Percentiles rank a stretch among this genome's conserved stretches.
Evolutionary conservation across 768 basidiomycete genomes (phyloP).

Genomic region (Hygrophorus russula): DNA sequence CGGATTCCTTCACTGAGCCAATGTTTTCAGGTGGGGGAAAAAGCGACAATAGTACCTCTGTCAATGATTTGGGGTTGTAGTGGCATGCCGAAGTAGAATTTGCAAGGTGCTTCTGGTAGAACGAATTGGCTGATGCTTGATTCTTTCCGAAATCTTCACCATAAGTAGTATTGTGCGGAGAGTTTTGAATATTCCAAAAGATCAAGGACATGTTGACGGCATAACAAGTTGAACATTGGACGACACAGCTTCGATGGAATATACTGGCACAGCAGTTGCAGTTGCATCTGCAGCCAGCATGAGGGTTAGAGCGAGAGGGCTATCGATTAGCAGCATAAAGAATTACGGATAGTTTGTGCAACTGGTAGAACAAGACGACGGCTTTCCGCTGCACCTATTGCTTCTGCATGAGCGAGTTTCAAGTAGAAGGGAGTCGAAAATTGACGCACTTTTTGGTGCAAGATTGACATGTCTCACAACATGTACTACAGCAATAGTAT

Average conservation of each 20-base stretch:
- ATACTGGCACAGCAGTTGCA: slow-evolving; percentile 10
- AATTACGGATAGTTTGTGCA: slow-evolving; percentile 6
- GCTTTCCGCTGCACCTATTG: background rate
- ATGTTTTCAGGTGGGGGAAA: background rate
- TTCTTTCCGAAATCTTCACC: slow-evolving; percentile 10
- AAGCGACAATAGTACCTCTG: slow-evolving; percentile 5
- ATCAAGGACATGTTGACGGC: slow-evolving; percentile 7
- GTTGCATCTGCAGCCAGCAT: slow-evolving; percentile 8
- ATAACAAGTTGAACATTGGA: slow-evolving; percentile 11
- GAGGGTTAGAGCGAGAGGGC: background rate
- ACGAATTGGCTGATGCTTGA: slow-evolving; percentile 2
- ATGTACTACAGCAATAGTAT: slow-evolving; percentile 9
- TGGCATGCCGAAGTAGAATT: slow-evolving; percentile 10
- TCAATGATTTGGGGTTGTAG: slow-evolving; percentile 9
- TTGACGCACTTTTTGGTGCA: slow-evolving; percentile 7
- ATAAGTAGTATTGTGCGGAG: slow-evolving; percentile 2
- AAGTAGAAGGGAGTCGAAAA: background rate
- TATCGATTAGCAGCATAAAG: background rate
- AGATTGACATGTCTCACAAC: slow-evolving; percentile 9
- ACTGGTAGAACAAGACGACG: slow-evolving; percentile 3
- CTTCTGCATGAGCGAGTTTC: background rate
- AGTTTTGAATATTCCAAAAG: background rate
- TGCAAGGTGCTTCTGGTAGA: slow-evolving; percentile 6
- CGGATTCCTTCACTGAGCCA: background rate
- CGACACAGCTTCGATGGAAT: slow-evolving; percentile 4